Evolutionary conservation across 345 rosid species (phyloP).

Genomic region (Eucalyptus urophylla): DNA sequence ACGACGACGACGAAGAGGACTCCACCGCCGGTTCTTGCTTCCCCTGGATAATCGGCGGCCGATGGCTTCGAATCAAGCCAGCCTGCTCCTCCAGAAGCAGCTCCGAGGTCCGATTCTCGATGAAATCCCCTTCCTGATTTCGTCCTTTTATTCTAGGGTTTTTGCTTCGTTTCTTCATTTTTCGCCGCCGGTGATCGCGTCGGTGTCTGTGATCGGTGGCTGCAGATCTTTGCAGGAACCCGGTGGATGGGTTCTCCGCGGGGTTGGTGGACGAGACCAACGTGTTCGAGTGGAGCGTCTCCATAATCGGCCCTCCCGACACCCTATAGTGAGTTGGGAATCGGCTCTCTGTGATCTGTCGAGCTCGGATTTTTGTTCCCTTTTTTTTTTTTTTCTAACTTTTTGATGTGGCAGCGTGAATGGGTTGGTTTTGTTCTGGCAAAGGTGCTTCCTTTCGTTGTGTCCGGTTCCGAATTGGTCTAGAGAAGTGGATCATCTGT

Average conservation of each 20-base stretch:
- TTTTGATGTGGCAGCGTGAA: neutral
- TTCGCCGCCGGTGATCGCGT: neutral
- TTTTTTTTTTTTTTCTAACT: neutral
- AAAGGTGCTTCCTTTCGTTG: neutral
- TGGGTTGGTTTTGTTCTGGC: neutral
- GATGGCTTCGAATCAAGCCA: slow-evolving; percentile 59
- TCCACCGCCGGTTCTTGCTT: neutral
- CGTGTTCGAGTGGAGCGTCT: slow-evolving; percentile 92
- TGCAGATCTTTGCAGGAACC: slow-evolving; percentile 96
- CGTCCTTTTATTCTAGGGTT: neutral
- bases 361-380: neutral
- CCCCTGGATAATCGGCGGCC: neutral
- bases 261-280: slow-evolving; percentile 90
- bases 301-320: slow-evolving; percentile 94
- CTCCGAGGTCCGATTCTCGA: slow-evolving; percentile 44
- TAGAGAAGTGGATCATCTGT: neutral
- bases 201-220: neutral
- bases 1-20: neutral
- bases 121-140: neutral
- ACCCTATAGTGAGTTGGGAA: slow-evolving; percentile 54
- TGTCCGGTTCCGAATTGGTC: neutral
- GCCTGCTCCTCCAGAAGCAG: slow-evolving; percentile 95
- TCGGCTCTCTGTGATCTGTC: neutral
- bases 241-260: slow-evolving; percentile 98
- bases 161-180: neutral